A percentile compares a stretch with the other conserved stretches of the same genome.
Evolutionary conservation across 352 stramenopile genomes (phyloP).

Genomic region (Sclerospora graminicola): DNA sequence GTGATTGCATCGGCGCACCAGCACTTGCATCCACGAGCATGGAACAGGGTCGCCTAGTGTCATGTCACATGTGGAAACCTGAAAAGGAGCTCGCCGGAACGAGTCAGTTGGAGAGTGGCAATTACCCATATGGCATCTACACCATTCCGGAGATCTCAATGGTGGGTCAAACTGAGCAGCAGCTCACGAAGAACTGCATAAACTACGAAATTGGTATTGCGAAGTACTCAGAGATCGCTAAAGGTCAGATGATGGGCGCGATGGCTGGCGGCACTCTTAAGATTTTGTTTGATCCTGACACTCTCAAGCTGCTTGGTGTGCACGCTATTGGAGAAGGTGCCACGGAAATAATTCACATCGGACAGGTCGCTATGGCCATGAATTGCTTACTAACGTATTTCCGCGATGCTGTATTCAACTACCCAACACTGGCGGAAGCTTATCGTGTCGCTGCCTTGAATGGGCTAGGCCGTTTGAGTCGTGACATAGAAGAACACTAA

Average conservation of each 20-base stretch:
- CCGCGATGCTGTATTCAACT: constrained; percentile 88
- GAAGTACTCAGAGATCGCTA: constrained; percentile 82
- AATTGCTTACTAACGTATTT: constrained; percentile 81
- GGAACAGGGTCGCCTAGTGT: constrained; percentile 78
- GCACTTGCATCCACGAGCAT: constrained; percentile 84
- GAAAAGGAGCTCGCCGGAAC: constrained; percentile 38
- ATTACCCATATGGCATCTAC: constrained; percentile 89
- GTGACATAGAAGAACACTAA: constrained; percentile 59
- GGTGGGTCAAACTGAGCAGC: constrained; percentile 84
- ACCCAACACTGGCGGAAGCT: constrained; percentile 85
- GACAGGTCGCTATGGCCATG: constrained; percentile 84
- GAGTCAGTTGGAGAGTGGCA: constrained; percentile 63
- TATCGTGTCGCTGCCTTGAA: constrained; percentile 85
- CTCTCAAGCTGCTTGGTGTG: constrained; percentile 76
- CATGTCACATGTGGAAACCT: constrained; percentile 79
- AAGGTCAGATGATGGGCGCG: constrained; percentile 84
- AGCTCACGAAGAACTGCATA: constrained; percentile 67
- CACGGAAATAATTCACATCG: constrained; percentile 89
- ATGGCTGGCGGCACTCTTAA: constrained; percentile 79
- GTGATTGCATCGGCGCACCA: constrained; percentile 83
- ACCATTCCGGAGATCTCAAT: constrained; percentile 88
- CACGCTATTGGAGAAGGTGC: constrained; percentile 85
- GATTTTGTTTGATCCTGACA: constrained; percentile 78
- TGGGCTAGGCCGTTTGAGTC: constrained; percentile 76
- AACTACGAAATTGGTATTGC: constrained; percentile 85